Evolutionary conservation across 169 alveolate species (phyloP).

Genomic region (Plasmodium gonderi): DNA sequence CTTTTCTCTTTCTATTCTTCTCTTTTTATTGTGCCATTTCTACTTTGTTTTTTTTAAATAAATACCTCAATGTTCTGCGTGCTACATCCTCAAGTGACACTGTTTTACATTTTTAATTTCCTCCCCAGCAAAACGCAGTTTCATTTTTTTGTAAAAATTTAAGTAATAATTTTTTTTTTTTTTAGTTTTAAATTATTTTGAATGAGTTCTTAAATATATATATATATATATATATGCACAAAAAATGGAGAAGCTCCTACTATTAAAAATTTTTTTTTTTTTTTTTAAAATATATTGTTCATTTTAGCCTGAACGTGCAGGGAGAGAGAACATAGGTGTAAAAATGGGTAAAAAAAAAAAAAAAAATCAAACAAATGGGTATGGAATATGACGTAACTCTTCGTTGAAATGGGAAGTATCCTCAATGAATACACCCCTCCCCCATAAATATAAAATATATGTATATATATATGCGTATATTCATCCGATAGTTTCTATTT

Average conservation of each 20-base stretch:
- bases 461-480: too few species aligned
- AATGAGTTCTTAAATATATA: background rate
- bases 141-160: background rate
- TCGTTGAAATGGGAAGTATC: background rate
- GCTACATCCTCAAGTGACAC: background rate
- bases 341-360: conserved; percentile 4
- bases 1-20: too few species aligned
- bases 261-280: background rate
- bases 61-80: too few species aligned
- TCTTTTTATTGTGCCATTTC: too few species aligned
- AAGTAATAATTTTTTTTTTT: background rate
- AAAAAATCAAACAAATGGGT: background rate
- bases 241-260: background rate
- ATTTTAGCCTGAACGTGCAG: background rate
- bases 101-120: background rate
- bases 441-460: too few species aligned
- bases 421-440: too few species aligned
- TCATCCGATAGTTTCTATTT: too few species aligned
- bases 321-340: background rate
- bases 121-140: background rate
- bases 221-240: background rate
- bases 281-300: background rate
- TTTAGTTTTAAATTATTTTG: background rate
- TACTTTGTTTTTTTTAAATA: too few species aligned
- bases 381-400: background rate